Evolutionary conservation across 176 grass and related monocot genomes (phyloP), one percentile per base, ranked within the genome.

Genomic region (Poa annua): DNA sequence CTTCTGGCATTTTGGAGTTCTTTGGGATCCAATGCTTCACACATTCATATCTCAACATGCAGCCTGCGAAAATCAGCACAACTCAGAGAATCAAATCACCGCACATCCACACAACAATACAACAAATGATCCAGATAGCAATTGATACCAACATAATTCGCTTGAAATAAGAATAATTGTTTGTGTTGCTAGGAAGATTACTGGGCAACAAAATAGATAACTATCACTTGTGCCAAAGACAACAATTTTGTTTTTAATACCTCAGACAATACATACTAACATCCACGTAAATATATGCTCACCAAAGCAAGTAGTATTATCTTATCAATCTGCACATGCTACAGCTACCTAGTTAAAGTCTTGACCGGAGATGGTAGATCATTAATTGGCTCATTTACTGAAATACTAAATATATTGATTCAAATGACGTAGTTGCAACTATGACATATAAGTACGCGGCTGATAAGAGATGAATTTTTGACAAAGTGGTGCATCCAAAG

Each of bases 1-100:
- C 47, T 74, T 34, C 71, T 52, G 47, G 47, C 71, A 74, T 74
- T 74, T 74, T 74, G 71, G 71, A 74, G 71, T 74, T 74, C 71
- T 74, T 44, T 34, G 47, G 47, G 71, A 74, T 74, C 71, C 71
- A 74, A 74, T 74, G 71, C 71, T 52, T 74, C 71, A 74, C 71
- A 52, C 71, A 74, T 20, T 20, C 15, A 74, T 52, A 20, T 52
- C 47, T 33, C 25, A 51, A 74, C 47, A 74, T 33, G 26, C 34
- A 74, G 47, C 33, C 71, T 74, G 26, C 47, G 7, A 74, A 52
- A 74, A 74, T 52, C 47, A 74, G 25, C 71, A 74, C 24, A 73
- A 49, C 25, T 72, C 70, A 50, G 70, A 73, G 24, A 50, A 87
- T 60, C 34, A 82, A 71, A 69, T 12, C 60, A 71, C 21, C 7